Evolutionary conservation across 306 rosid genomes (phyloP).

Genomic region (Cajanus cajan): DNA sequence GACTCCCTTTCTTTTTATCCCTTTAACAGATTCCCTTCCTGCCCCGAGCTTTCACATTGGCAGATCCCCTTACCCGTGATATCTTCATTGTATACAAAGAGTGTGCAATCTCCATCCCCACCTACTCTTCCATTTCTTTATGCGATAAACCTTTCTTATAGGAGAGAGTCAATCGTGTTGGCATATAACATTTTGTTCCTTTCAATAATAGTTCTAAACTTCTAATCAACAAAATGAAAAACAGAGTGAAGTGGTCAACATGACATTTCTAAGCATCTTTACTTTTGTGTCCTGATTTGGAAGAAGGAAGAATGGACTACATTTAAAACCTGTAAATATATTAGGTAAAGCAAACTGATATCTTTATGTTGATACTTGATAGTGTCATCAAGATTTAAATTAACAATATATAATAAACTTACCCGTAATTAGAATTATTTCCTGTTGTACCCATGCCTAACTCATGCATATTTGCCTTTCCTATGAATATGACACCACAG

Average conservation of each 20-base stretch:
- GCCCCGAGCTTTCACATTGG: neutral
- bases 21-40: neutral
- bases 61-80: neutral
- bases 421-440: slow-evolving; percentile 92
- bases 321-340: neutral
- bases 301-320: neutral
- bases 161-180: neutral
- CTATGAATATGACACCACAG: slow-evolving; percentile 85
- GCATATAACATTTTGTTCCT: neutral
- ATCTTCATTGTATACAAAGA: neutral
- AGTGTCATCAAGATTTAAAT: slow-evolving; percentile 16
- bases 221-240: neutral
- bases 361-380: slow-evolving; percentile 23
- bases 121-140: neutral
- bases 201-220: slow-evolving; percentile 16
- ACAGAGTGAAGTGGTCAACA: neutral
- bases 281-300: slow-evolving; percentile 7
- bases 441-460: slow-evolving; percentile 99
- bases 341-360: slow-evolving; percentile 10
- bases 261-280: slow-evolving; percentile 1
- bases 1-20: slow-evolving; percentile 1
- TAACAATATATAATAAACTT: slow-evolving; percentile 29
- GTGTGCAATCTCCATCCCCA: neutral
- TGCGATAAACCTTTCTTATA: neutral
- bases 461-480: slow-evolving; percentile 98